Base-by-base conservation (phyloP, 75 land plant species). In the Azolla pinnata region DNA sequence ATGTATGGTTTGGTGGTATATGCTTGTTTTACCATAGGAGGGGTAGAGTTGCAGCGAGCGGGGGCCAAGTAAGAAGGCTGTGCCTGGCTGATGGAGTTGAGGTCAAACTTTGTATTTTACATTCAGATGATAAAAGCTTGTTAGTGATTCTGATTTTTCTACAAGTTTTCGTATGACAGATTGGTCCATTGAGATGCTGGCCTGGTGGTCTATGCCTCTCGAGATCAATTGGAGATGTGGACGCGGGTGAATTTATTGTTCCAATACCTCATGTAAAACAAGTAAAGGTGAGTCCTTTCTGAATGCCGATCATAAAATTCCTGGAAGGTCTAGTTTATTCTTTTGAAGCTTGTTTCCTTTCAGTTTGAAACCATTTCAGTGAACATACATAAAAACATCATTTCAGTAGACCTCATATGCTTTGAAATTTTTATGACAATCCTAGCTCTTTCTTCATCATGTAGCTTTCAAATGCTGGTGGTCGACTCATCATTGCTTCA, bases 141-240 rank as follows among this genome's bases (percentile, higher is more conserved):
- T 9, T 12, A 30, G 33, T 5, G 29, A 4, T 26, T 62, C 30
- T 49, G n/a, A 31, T 48, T 27, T 10, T 54, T 25, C 31, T 70
- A 29, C n/a, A 18, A 18, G 49, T 38, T 7, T 38, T 38, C 42
- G 42, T 7, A 7, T 14, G 14, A 46, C 67, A 89, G 96, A 71
- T 90, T 76, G 96, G 96, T 35, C 90, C 96, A 42, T 70, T 85
- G 56, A 75, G 90, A 67, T 80, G 83, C 62, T 85, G 96, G 96
- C 90, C 96, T 24, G 90, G 86, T 65, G 90, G 90, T 29, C 77
- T 90, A 54, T 85, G 96, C 73, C 73, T 90, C 44, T 90, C 96
- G 42, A 77, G 90, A 59, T 85, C 90, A 16, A 85, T 90, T 70
- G 96, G 96, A 19, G 96, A 90, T 63, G 80, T 79, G 82, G 96